Evolutionary conservation across 1,284 basidiomycete genomes (phyloP).

Genomic region (Schizophyllum amplum): DNA sequence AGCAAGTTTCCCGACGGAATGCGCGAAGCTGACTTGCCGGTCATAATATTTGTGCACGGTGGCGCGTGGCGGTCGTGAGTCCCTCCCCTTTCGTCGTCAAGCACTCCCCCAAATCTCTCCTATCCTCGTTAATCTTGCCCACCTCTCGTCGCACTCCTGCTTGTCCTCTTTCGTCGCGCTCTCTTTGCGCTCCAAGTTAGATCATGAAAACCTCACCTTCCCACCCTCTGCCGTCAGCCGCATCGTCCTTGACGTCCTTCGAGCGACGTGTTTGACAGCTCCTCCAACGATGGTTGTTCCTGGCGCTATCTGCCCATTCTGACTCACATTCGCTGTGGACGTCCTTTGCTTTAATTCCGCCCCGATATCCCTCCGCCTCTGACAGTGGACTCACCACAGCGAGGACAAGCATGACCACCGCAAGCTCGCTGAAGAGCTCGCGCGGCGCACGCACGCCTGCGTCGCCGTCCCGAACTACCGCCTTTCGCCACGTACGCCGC

Average conservation of each 20-base stretch:
- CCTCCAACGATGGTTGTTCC: too few species aligned
- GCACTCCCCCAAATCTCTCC: too few species aligned
- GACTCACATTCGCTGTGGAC: not conserved
- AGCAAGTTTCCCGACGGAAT: too few species aligned
- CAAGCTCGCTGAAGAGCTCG: slow-evolving; percentile 44
- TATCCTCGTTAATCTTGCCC: too few species aligned
- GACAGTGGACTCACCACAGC: slow-evolving; percentile 26
- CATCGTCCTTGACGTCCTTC: not conserved
- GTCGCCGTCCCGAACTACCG: slow-evolving; percentile 73
- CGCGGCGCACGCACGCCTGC: slow-evolving; percentile 36
- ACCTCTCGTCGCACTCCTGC: not conserved
- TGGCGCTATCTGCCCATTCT: too few species aligned
- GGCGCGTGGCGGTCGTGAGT: slow-evolving; percentile 73
- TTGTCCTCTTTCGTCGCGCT: not conserved
- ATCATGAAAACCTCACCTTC: not conserved
- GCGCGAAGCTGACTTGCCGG: not conserved
- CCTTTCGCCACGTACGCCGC: slow-evolving; percentile 41
- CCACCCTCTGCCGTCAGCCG: too few species aligned
- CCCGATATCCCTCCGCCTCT: too few species aligned
- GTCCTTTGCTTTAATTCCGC: too few species aligned
- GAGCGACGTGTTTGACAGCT: too few species aligned
- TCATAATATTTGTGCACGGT: slow-evolving; percentile 54
- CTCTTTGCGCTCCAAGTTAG: slow-evolving; percentile 1
- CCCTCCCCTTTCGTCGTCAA: not conserved
- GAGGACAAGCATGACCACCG: slow-evolving; percentile 63